phyloP scores from a whole-genome alignment of 805 yeast genomes.

The Pichia phayaonensis region DNA sequence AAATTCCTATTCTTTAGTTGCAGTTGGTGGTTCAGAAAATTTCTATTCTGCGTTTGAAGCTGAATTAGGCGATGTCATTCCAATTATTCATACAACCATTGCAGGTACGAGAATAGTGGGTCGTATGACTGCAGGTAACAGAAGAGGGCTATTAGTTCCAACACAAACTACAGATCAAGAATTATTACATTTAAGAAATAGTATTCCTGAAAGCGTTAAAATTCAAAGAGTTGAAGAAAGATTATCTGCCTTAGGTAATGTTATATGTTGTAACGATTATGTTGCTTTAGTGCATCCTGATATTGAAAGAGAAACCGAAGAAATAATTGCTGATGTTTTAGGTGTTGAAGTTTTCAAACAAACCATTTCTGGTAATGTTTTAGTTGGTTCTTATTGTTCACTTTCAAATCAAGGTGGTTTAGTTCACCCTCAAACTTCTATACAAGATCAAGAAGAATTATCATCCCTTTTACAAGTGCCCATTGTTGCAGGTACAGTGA shows the following conservation, averaged over 20 bases:
- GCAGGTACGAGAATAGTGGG: conserved; percentile 98
- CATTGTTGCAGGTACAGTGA: conserved; percentile 95
- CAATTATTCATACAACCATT: conserved; percentile 94
- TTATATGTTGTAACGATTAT: conserved; percentile 96
- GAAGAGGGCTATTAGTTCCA: conserved; percentile 95
- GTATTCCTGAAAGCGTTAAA: conserved; percentile 89
- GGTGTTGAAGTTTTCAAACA: conserved; percentile 99
- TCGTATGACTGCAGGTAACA: conserved; percentile 96
- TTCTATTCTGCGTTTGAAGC: conserved; percentile 94
- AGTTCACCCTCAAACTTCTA: conserved; percentile 95
- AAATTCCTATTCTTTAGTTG: conserved; percentile 91
- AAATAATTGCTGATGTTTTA: conserved; percentile 91
- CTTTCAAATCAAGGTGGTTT: conserved; percentile 96
- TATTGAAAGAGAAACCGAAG: conserved; percentile 98
- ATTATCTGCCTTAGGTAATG: conserved; percentile 93
- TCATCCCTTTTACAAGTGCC: conserved; percentile 95
- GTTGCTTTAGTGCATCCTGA: conserved; percentile 99
- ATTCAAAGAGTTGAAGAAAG: conserved; percentile 98
- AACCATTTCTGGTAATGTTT: conserved; percentile 95
- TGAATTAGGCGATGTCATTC: conserved; percentile 92
- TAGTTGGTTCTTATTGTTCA: conserved; percentile 94
- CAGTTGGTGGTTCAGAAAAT: conserved; percentile 88
- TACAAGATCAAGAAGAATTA: conserved; percentile 97
- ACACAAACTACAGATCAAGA: conserved; percentile 98
- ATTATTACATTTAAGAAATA: conserved; percentile 92